Evolutionary conservation across 257 asterid species (phyloP), one percentile per base, ranked within the genome.

Genomic region (Solanum piurae): DNA sequence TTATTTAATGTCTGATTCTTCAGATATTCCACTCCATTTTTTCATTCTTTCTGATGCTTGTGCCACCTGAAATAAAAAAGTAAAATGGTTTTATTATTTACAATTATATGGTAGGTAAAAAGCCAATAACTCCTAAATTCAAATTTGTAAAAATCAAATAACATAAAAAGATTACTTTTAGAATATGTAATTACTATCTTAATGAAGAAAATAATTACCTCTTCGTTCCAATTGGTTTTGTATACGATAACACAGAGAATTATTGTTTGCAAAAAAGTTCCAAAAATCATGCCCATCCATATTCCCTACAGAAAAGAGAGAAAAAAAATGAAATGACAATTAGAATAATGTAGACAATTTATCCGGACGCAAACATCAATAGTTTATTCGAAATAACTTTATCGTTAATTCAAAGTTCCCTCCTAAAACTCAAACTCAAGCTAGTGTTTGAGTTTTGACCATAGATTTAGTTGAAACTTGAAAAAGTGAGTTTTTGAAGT

Each of bases 281-380:
- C 99, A 77, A 95, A 91, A 86, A 97, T 97, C 99, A 97, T 97
- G 49, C 99, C 99, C 92, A 97, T 95, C 99, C 98, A 95, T 72
- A 95, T 93, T 52, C 98, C 98, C 98, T 97, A 91, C 88, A 87
- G 52, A 12, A 20, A 86, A 40, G 37, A 29, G 37, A n/a, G 14
- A 3, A 86, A 44, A 18, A 33, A 86, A 86, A 86, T 66, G 7
- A 20, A 83, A 55, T 4, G 29, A 38, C 9, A 74, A 10, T 83
- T 21, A 83, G 34, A 20, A 25, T 21, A 3, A 52, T 12, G 40
- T 31, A 31, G 76, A 9, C 12, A 69, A 31, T 3, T 16, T 29
- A 72, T 72, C 7, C 27, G 1, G 2, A 33, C 1, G 1, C 79
- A 33, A 33, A 27, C 3, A 33, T 72, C 14, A 33, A 72, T 2